These are phyloP conservation scores for Boletus sensibilis DNA, from an alignment of 768 basidiomycete species.

Conservation along the genomic window DNA sequence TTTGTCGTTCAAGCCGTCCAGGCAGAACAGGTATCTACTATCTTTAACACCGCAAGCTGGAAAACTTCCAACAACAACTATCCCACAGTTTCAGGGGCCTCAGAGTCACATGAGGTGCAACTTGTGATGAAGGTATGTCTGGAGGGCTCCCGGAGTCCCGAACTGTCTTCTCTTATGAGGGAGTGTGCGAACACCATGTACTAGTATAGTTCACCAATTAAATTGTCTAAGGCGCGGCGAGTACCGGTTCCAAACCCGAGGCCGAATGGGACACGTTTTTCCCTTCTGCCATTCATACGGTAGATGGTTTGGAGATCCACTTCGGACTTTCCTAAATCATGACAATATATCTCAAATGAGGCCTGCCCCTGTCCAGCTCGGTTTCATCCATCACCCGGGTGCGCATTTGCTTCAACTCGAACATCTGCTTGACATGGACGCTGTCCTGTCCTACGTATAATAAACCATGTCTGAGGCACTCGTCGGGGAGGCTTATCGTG, in stretches of 20 bases:
- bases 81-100: conserved; percentile 8
- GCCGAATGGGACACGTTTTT: neutral
- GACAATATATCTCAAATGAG: neutral
- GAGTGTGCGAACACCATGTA: neutral
- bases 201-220: neutral
- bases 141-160: neutral
- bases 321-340: too few relatives aligned
- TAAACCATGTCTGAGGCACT: neutral
- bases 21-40: neutral
- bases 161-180: neutral
- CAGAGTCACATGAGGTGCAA: neutral
- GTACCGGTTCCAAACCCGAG: neutral
- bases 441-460: neutral
- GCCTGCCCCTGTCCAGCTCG: neutral
- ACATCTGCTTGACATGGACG: too few relatives aligned
- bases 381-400: neutral
- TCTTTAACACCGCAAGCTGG: conserved; percentile 4
- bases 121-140: neutral
- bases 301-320: neutral
- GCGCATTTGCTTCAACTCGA: neutral
- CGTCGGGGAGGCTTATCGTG: too few relatives aligned
- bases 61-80: neutral
- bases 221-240: neutral
- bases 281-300: neutral
- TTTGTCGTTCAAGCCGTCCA: neutral